phyloP scores from a whole-genome alignment of 2,329 filamentous ascomycete genomes.

The Colletotrichum euphorbiae region DNA sequence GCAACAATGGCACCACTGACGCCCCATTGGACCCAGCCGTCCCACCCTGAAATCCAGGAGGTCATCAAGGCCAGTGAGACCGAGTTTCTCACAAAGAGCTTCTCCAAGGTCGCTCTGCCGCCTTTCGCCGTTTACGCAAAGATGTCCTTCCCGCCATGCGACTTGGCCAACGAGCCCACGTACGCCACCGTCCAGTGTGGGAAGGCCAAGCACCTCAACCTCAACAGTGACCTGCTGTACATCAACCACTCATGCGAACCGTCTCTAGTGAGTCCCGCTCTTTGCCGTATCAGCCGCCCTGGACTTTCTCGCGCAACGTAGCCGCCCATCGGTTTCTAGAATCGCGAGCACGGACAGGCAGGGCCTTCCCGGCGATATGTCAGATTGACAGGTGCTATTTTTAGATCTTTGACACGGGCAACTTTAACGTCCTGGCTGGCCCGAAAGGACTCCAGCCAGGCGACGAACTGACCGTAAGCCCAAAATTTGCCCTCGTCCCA shows the following conservation, averaged over 20 bases:
- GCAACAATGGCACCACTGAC: constrained; percentile 65
- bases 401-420: constrained; percentile 71
- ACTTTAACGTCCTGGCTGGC: constrained; percentile 68
- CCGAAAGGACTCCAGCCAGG: constrained; percentile 65
- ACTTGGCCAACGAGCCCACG: constrained; percentile 64
- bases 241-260: constrained; percentile 77
- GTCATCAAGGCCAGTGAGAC: constrained; percentile 63
- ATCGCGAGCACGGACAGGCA: constrained; percentile 20
- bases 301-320: not conserved
- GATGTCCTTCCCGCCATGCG: constrained; percentile 73
- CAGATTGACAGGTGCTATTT: constrained; percentile 30
- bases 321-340: not conserved
- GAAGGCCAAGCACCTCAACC: constrained; percentile 65
- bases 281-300: not conserved
- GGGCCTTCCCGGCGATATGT: constrained; percentile 17
- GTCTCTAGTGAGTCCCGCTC: constrained; percentile 64
- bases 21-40: constrained; percentile 71
- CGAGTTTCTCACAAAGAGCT: constrained; percentile 70
- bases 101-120: constrained; percentile 65
- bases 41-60: constrained; percentile 68
- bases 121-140: constrained; percentile 76
- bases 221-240: constrained; percentile 75
- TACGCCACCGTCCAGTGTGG: constrained; percentile 75
- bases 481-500: constrained; percentile 18
- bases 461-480: constrained; percentile 67